phyloP scores from a whole-genome alignment of 768 basidiomycete genomes.

The Lyophyllum semitale region DNA sequence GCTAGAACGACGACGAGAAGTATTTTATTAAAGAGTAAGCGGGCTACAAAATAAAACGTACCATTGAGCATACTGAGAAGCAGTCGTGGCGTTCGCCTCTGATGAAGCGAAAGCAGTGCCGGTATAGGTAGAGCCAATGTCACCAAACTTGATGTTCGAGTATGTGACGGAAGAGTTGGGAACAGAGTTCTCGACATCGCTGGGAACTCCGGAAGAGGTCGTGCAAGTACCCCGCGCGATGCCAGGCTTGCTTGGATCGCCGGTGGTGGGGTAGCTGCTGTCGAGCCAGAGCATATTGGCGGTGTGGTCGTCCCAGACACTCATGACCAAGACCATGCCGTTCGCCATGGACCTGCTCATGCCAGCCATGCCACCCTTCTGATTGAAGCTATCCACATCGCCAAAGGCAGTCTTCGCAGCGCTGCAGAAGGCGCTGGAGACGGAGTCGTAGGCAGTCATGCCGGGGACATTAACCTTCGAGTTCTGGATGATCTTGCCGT shows the following conservation, averaged over 20 bases:
- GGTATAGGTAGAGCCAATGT: conserved; percentile 31
- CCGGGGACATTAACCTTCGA: conserved; percentile 46
- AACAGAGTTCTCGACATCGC: conserved; percentile 39
- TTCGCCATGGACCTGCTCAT: conserved; percentile 36
- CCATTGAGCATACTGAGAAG: conserved; percentile 37
- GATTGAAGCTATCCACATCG: conserved; percentile 43
- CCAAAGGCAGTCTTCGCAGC: conserved; percentile 44
- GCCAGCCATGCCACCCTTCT: conserved; percentile 39
- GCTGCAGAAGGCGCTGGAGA: conserved; percentile 49
- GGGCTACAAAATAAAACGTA: conserved; percentile 13
- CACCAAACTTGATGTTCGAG: conserved; percentile 58
- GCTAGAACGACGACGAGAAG: conserved; percentile 11
- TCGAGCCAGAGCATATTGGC: conserved; percentile 62
- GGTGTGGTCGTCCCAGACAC: conserved; percentile 47
- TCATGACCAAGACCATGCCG: conserved; percentile 51
- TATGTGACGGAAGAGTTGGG: conserved; percentile 46
- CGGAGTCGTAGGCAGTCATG: conserved; percentile 40
- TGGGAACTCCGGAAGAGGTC: conserved; percentile 46
- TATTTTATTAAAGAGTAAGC: neutral
- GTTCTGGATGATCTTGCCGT: conserved; percentile 53
- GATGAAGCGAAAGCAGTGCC: neutral
- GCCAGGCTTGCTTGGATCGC: conserved; percentile 37
- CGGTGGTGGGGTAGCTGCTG: conserved; percentile 43
- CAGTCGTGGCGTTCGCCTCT: conserved; percentile 23
- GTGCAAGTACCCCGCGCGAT: conserved; percentile 52